Percentiles rank a stretch among this genome's conserved stretches.
Evolutionary conservation across 2,329 filamentous ascomycete genomes (phyloP).

Genomic region (Rutstroemia sydowiana): DNA sequence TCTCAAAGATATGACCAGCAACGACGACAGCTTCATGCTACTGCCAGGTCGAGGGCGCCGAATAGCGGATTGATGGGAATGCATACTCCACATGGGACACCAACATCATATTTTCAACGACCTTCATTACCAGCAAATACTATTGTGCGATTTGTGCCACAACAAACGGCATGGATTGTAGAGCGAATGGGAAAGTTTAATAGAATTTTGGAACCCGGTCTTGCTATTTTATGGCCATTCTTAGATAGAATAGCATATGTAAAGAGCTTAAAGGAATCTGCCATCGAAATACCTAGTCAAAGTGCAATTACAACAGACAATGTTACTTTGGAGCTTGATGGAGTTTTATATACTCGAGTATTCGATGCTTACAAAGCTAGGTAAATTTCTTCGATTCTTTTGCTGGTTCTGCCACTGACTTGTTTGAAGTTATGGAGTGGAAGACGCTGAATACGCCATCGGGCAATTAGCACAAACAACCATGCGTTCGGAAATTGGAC

Average conservation of each 20-base stretch:
- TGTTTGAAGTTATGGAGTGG: slow-evolving; percentile 75
- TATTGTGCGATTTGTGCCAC: slow-evolving; percentile 92
- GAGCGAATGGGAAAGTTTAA: slow-evolving; percentile 99
- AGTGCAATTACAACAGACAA: slow-evolving; percentile 98
- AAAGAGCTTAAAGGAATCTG: slow-evolving; percentile 91
- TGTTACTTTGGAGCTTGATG: slow-evolving; percentile 91
- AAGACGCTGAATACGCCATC: slow-evolving; percentile 98
- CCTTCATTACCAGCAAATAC: slow-evolving; percentile 81
- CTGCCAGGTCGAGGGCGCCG: slow-evolving; percentile 19
- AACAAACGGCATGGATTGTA: slow-evolving; percentile 98
- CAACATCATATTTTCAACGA: slow-evolving; percentile 75
- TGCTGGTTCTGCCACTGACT: not conserved
- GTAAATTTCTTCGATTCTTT: slow-evolving; percentile 37
- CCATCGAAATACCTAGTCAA: slow-evolving; percentile 95
- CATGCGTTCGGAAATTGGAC: slow-evolving; percentile 97
- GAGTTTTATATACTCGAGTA: slow-evolving; percentile 89
- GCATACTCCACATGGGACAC: slow-evolving; percentile 35
- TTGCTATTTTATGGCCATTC: slow-evolving; percentile 83
- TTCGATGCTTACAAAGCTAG: slow-evolving; percentile 98
- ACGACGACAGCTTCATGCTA: slow-evolving; percentile 24
- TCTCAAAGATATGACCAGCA: slow-evolving; percentile 19
- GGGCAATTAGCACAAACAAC: slow-evolving; percentile 96
- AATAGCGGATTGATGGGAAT: slow-evolving; percentile 27
- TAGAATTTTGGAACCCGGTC: slow-evolving; percentile 82
- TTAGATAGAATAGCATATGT: slow-evolving; percentile 96